Percentiles rank a stretch among this genome's conserved stretches.
These are phyloP conservation scores for Fusarium austroafricanum DNA, from an alignment of 2,329 filamentous ascomycete genomes.

Conservation along the genomic window DNA sequence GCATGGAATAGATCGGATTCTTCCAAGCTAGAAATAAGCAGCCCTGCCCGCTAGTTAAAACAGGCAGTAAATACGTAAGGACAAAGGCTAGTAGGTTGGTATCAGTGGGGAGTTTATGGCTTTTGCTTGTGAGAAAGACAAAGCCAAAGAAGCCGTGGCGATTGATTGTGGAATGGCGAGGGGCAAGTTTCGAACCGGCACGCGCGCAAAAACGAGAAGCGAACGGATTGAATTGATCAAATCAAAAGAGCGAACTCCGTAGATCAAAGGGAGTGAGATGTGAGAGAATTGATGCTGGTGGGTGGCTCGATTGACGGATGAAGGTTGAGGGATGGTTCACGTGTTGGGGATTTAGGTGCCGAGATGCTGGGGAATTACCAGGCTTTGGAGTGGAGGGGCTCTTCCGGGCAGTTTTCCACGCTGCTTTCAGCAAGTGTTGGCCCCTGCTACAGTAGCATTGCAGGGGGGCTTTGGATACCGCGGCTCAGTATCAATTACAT, in stretches of 20 bases:
- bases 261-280: conserved; percentile 22
- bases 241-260: too few relatives aligned
- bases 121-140: conserved; percentile 1
- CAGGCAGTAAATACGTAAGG: conserved; percentile 19
- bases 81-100: conserved; percentile 8
- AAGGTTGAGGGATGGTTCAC: conserved; percentile 47
- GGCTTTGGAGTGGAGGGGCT: conserved; percentile 7
- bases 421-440: not conserved
- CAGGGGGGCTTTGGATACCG: conserved; percentile 1
- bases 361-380: conserved; percentile 35
- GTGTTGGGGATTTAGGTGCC: conserved; percentile 46
- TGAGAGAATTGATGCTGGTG: conserved; percentile 31
- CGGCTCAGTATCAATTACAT: too few relatives aligned
- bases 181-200: conserved; percentile 2
- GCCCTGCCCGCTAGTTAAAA: conserved; percentile 30
- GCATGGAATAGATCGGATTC: conserved; percentile 20
- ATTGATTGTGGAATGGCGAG: conserved; percentile 9
- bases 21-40: conserved; percentile 38
- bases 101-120: too few relatives aligned
- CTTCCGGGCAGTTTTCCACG: conserved; percentile 28
- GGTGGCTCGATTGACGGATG: conserved; percentile 40
- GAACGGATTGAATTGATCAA: conserved; percentile 5
- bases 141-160: conserved; percentile 2
- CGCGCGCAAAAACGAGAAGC: conserved; percentile 18
- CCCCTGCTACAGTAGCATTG: conserved; percentile 19